These are phyloP conservation scores for Mycena galericulata DNA, from an alignment of 768 basidiomycete species.

Conservation along the genomic window DNA sequence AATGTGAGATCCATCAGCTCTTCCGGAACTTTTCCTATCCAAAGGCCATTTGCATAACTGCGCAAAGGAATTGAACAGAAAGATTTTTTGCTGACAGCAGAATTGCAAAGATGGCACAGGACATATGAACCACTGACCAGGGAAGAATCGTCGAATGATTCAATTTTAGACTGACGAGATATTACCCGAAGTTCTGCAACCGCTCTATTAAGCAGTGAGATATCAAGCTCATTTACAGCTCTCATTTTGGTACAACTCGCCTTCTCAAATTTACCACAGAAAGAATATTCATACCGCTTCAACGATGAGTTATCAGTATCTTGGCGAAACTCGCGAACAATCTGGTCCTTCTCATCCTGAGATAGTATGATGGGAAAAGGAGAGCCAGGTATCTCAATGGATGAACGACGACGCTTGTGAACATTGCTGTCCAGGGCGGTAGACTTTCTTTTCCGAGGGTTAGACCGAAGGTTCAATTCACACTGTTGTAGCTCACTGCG, in stretches of 20 bases:
- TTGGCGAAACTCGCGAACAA: conserved; percentile 11
- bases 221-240: conserved; percentile 20
- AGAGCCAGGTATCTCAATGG: background rate
- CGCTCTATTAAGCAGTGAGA: conserved; percentile 23
- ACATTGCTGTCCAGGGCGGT: too few species aligned
- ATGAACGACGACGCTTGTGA: too few species aligned
- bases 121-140: conserved; percentile 16
- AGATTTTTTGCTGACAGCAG: conserved; percentile 9
- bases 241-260: background rate
- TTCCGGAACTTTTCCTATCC: too few species aligned
- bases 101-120: conserved; percentile 22
- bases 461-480: conserved; percentile 1
- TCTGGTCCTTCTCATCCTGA: conserved; percentile 15
- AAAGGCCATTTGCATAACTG: too few species aligned
- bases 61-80: too few species aligned
- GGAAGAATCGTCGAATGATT: conserved; percentile 1
- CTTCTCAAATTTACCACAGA: conserved; percentile 18
- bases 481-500: conserved; percentile 1
- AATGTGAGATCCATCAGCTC: too few species aligned
- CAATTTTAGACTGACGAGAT: conserved; percentile 16
- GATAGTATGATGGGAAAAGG: conserved; percentile 7
- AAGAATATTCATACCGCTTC: too few species aligned
- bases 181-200: too few species aligned
- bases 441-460: too few species aligned
- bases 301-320: too few species aligned